Evolutionary conservation across 2,329 filamentous ascomycete species (phyloP), one percentile per base, ranked within the genome.

Genomic region (Sporothrix pallida): DNA sequence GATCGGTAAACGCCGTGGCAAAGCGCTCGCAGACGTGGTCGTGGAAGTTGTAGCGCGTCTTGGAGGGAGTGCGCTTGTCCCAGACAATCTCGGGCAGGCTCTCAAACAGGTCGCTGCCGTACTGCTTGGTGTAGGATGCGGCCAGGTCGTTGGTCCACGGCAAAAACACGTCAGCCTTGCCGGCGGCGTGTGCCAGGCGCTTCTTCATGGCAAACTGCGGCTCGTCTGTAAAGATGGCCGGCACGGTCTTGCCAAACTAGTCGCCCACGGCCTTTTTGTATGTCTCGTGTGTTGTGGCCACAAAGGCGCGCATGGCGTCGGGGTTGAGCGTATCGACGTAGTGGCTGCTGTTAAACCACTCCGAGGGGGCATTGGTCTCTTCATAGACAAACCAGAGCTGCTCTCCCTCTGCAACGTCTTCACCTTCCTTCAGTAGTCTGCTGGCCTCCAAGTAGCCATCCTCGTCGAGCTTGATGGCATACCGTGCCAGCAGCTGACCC

Each of bases 1-100:
- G 31, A 37, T 63, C 60, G 7, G 60, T 44, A 2, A 63, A 63
- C 2, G 60, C 60, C 8, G 37, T 63, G 17, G 37, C 15, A 3
- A 63, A 63, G 7, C 60, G 60, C 60, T 63, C 60, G 31, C 60
- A 63, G 60, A 63, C 60, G 31, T 63, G 60, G 60, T 63, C 60
- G 31, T 63, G 60, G 60, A 63, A 63, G 60, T 63, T 44, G 31
- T 63, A 44, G 60, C 60, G 60, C 31, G 60, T 63, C 13, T 42
- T 42, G 26, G 60, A 63, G 17, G 60, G 13, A 0, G 7, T 12
- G 31, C 60, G 60, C 15, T 17, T 63, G 31, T 63, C 60, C 60
- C 60, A 63, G 6, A 63, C 37, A 20, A 63, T 44, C 60, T 63
- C 60, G 7, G 60, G 60, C 31, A 63, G 60, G 60, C 31, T 12